Evolutionary conservation across 495 filamentous ascomycete genomes (phyloP).

Genomic region (Aspergillus diversus): DNA sequence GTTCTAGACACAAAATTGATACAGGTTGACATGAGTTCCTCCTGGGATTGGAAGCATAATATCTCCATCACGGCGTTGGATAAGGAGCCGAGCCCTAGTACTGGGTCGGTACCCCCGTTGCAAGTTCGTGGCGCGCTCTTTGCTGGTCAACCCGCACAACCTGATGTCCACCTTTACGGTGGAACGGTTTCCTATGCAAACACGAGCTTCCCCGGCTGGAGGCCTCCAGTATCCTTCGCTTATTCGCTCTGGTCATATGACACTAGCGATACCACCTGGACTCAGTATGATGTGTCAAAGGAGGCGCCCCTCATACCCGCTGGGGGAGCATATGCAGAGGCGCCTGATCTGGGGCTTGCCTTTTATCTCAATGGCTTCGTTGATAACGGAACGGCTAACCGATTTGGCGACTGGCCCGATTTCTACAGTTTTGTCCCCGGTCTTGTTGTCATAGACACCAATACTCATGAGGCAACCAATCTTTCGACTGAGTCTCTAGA

Average conservation of each 20-base stretch:
- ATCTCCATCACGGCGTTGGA: conserved; percentile 35
- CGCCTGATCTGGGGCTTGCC: conserved; percentile 36
- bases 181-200: conserved; percentile 39
- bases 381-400: conserved; percentile 35
- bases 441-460: conserved; percentile 32
- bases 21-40: conserved; percentile 35
- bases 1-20: conserved; percentile 42
- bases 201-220: conserved; percentile 36
- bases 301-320: conserved; percentile 34
- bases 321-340: conserved; percentile 40
- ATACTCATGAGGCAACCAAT: conserved; percentile 37
- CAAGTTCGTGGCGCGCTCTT: conserved; percentile 41
- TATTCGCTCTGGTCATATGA: conserved; percentile 36
- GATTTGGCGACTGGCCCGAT: conserved; percentile 19
- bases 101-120: conserved; percentile 31
- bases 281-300: conserved; percentile 37
- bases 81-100: conserved; percentile 33
- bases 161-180: conserved; percentile 35
- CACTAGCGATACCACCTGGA: conserved; percentile 30
- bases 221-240: conserved; percentile 25
- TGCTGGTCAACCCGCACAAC: conserved; percentile 29
- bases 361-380: conserved; percentile 49
- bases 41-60: conserved; percentile 50
- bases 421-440: conserved; percentile 32
- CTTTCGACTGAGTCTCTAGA: conserved; percentile 35